A percentile compares a stretch with the other conserved stretches of the same genome.
phyloP scores from a whole-genome alignment of 345 rosid genomes.

The Chamaenerion angustifolium region DNA sequence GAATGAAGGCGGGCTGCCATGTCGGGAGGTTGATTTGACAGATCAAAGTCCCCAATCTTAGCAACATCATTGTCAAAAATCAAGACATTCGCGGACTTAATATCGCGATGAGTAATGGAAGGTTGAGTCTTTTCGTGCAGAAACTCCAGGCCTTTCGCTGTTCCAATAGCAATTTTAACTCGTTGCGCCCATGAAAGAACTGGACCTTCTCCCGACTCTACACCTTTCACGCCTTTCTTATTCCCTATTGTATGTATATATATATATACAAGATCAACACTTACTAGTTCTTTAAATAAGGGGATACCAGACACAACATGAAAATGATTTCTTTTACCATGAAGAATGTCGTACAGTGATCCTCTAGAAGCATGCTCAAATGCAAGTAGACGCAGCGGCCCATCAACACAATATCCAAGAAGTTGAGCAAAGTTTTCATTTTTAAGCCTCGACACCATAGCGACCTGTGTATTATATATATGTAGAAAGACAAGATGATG shows the following conservation, averaged over 20 bases:
- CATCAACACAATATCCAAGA: conserved; percentile 20
- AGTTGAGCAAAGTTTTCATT: conserved; percentile 28
- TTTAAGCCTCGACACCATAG: conserved; percentile 25
- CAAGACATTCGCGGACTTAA: too few species aligned
- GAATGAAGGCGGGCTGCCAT: too few species aligned
- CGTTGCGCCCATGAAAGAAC: conserved; percentile 10
- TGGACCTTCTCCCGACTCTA: background rate
- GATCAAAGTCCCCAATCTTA: too few species aligned
- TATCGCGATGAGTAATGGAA: background rate
- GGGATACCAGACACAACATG: too few species aligned
- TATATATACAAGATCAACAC: too few species aligned
- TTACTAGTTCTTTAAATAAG: background rate
- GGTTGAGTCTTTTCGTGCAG: conserved; percentile 7
- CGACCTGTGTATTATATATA: too few species aligned
- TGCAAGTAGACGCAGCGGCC: conserved; percentile 18
- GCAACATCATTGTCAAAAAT: too few species aligned
- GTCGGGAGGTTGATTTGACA: too few species aligned
- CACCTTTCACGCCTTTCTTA: conserved; percentile 6
- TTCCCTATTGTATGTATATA: conserved; percentile 1
- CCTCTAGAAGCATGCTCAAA: conserved; percentile 22
- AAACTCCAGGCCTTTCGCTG: conserved; percentile 8
- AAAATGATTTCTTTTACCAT: conserved; percentile 8
- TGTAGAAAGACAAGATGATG: too few species aligned
- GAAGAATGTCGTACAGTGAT: conserved; percentile 26
- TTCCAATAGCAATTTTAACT: conserved; percentile 10